Base-by-base conservation (phyloP, 495 filamentous ascomycete genomes). In the Articulospora tetracladia region DNA sequence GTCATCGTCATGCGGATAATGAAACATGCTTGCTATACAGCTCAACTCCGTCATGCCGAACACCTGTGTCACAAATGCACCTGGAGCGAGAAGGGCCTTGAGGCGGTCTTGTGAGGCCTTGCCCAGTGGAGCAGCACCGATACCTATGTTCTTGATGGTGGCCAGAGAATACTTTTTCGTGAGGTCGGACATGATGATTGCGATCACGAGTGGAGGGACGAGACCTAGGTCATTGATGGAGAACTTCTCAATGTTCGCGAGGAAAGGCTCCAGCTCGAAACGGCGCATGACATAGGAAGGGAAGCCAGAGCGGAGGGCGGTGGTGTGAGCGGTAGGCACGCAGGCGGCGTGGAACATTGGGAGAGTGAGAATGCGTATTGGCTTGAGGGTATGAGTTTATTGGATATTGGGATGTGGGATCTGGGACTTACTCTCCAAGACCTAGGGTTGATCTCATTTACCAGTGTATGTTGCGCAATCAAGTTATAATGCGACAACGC, bases 81-180 rank as follows among this genome's bases (percentile, higher is more conserved):
- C 0, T 70, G 68, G 0, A 68, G 76, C 28, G 80, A 69, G 13
- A 78, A 62, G 4, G 1, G 11, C 22, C 32, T 30, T 55, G 15
- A 55, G 23, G 20, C 53, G 28, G 67, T 56, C 53, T 39, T 64
- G 62, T 8, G 41, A 44, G 12, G 93, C 90, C 58, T 81, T 74
- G 13, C 92, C 92, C 0, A 93, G 72, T 0, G 92, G 92, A 3
- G 92, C 92, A 0, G 91, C 92, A 7, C 91, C 92, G 1, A 87
- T 90, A 72, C 85, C 89, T 20, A 92, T 69, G 1, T 76, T 67
- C 19, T 68, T 71, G n/a, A 92, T 81, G 6, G 71, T 73, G 19
- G 76, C 74, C 3, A 87, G 63, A 2, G 75, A 70, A n/a, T 73
- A 68, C 36, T 74, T 76, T 23, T 69, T 69, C 0, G 71, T 69